A percentile compares a stretch with the other conserved stretches of the same genome.
Conservation (phyloP, 176 grass and related monocot species). For the Musa beccarii region DNA sequence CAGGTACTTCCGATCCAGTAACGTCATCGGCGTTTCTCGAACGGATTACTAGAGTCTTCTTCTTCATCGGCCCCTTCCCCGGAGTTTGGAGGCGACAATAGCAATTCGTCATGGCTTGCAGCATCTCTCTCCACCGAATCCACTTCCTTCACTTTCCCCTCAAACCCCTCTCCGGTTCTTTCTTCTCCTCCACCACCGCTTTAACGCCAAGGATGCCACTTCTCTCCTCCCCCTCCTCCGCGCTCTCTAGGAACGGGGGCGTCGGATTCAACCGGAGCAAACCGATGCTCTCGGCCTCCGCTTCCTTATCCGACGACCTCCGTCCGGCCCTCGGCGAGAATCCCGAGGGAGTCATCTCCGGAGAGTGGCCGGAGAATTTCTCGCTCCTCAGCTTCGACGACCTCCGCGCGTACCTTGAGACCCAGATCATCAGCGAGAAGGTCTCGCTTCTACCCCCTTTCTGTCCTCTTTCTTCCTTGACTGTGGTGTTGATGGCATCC, state of each 20-base stretch:
- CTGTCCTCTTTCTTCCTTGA: neutral
- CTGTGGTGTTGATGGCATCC: neutral
- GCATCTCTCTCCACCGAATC: neutral
- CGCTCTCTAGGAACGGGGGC: neutral
- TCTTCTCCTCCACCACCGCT: neutral
- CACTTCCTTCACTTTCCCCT: neutral
- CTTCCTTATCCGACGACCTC: conserved; percentile 29
- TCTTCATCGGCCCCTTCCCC: neutral
- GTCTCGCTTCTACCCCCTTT: neutral
- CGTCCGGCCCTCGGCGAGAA: conserved; percentile 65
- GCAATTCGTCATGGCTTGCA: neutral
- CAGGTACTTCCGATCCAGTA: neutral
- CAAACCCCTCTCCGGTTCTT: neutral
- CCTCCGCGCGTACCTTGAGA: conserved; percentile 61
- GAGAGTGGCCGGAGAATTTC: conserved; percentile 61
- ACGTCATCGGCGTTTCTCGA: neutral
- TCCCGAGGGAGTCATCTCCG: conserved; percentile 66
- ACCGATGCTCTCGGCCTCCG: conserved; percentile 1
- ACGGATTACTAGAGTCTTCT: too few relatives aligned
- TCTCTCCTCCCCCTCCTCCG: neutral
- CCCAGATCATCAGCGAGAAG: conserved; percentile 44
- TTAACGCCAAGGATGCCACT: neutral
- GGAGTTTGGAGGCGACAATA: neutral
- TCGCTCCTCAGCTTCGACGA: conserved; percentile 61
- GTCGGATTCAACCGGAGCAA: neutral